Evolutionary conservation across 2,329 filamentous ascomycete genomes (phyloP), one percentile per base, ranked within the genome.

Genomic region (Shiraia sp.): DNA sequence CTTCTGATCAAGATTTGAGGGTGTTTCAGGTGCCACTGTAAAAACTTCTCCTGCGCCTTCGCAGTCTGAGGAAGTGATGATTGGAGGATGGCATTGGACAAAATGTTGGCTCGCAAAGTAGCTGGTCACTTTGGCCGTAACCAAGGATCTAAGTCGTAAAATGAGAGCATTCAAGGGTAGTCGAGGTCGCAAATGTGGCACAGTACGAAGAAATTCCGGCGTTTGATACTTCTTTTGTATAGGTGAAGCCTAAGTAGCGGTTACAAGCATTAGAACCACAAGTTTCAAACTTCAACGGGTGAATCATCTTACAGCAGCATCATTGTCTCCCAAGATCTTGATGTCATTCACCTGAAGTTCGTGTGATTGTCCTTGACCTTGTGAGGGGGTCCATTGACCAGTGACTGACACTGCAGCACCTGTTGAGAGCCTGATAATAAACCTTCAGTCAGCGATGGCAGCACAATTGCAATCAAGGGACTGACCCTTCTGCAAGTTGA

Each of bases 1-100:
- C 27, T 22, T 25, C 25, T 34, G 33, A 13, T 23, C 37, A 32
- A 45, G 37, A 24, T 60, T 47, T 6, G 67, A 54, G 6, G 53
- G 32, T n/a, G 49, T 39, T 57, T 43, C 57, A 25, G 65, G 57
- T 23, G 61, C 51, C 26, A 97, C 75, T 8, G 83, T 82, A 61
- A 99, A 99, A 13, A 95, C 92, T 66, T 97, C 91, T 0, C 93
- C 93, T 2, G 91, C 93, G 3, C 93, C 93, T 73, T 99, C 93
- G 62, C 93, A 99, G 61, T 99, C 93, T 0, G 92, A 96, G 0
- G 92, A 96, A 2, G 93, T 97, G 61, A 99, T 88, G 59, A 97
- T 85, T 4, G 93, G 93, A 3, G 93, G 89, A 56, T 97, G 92
- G 6, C 88, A 89, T 71, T 97, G 87, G 44, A 88, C 79, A 59